Percentiles rank a stretch among this genome's conserved stretches.
phyloP scores from a whole-genome alignment of 179 eudicot genomes.

The Dionaea muscipula region DNA sequence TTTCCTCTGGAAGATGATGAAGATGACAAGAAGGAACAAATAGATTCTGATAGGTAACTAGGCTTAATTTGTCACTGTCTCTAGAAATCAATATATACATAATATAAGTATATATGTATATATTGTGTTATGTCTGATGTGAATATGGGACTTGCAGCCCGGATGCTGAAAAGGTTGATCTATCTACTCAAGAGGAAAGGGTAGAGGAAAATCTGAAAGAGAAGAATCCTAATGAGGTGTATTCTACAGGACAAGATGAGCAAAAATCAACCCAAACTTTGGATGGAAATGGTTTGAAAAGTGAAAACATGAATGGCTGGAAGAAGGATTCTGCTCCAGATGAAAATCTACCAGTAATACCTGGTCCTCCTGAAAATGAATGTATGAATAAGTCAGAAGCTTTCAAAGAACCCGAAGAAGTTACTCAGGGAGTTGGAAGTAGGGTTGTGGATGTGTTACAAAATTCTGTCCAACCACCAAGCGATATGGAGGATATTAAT shows the following conservation, averaged over 20 bases:
- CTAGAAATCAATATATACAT: background rate
- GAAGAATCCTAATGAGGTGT: conserved; percentile 15
- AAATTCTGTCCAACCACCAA: conserved; percentile 19
- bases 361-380: conserved; percentile 15
- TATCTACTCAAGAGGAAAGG: conserved; percentile 25
- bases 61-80: conserved; percentile 12
- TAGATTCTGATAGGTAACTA: conserved; percentile 41
- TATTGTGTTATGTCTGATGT: conserved; percentile 7
- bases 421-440: conserved; percentile 17
- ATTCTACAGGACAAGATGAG: conserved; percentile 7
- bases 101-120: too few relatives aligned
- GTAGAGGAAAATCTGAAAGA: conserved; percentile 19
- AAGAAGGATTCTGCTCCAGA: conserved; percentile 21
- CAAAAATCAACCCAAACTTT: conserved; percentile 14
- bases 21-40: conserved; percentile 34
- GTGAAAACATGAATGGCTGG: conserved; percentile 15
- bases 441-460: conserved; percentile 17
- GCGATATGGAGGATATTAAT: conserved; percentile 21
- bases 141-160: conserved; percentile 34
- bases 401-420: conserved; percentile 19
- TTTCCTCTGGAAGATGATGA: conserved; percentile 79
- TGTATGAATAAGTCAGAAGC: conserved; percentile 9
- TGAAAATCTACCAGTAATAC: conserved; percentile 18
- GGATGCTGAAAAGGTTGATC: conserved; percentile 27
- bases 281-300: conserved; percentile 14